These are phyloP conservation scores for Postia placenta DNA, from an alignment of 768 basidiomycete species.

Conservation along the genomic window DNA sequence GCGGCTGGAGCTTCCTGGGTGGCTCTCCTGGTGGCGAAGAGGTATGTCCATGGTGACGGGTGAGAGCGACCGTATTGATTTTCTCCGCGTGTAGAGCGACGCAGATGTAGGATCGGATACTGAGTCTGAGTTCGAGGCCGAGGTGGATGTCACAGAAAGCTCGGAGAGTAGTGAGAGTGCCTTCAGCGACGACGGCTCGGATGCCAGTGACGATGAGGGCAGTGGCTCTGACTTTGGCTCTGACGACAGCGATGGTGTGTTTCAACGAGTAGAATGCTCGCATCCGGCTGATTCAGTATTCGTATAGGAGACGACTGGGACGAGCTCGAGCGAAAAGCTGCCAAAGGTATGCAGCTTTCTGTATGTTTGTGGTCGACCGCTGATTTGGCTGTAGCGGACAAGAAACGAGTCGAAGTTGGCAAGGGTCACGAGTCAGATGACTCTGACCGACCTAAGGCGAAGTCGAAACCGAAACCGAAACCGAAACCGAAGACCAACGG, in stretches of 20 bases:
- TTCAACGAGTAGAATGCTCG: conserved; percentile 5
- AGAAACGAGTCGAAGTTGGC: conserved; percentile 32
- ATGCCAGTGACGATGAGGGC: conserved; percentile 51
- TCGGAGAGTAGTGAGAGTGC: conserved; percentile 44
- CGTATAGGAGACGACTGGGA: conserved; percentile 90
- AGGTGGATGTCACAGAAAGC: conserved; percentile 36
- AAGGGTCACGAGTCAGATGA: conserved; percentile 32
- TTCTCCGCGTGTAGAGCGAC: conserved; percentile 40
- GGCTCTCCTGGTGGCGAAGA: conserved; percentile 59
- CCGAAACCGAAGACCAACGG: conserved; percentile 22
- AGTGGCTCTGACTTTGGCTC: conserved; percentile 62
- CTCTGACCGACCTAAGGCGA: conserved; percentile 36
- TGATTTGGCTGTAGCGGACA: conserved; percentile 31
- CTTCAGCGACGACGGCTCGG: conserved; percentile 38
- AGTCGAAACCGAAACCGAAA: conserved; percentile 26
- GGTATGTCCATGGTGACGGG: too few species aligned
- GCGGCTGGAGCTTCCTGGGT: conserved; percentile 93
- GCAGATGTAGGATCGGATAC: conserved; percentile 57
- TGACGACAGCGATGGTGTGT: conserved; percentile 53
- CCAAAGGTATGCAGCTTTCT: conserved; percentile 52
- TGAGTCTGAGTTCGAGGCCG: conserved; percentile 62
- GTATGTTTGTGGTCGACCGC: too few species aligned
- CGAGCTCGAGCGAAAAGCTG: conserved; percentile 87
- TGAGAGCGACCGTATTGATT: neutral
- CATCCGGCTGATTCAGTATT: conserved; percentile 3